Evolutionary conservation across 1,284 basidiomycete genomes (phyloP), one percentile per base, ranked within the genome.

Genomic region (Moniliophthora roreri): DNA sequence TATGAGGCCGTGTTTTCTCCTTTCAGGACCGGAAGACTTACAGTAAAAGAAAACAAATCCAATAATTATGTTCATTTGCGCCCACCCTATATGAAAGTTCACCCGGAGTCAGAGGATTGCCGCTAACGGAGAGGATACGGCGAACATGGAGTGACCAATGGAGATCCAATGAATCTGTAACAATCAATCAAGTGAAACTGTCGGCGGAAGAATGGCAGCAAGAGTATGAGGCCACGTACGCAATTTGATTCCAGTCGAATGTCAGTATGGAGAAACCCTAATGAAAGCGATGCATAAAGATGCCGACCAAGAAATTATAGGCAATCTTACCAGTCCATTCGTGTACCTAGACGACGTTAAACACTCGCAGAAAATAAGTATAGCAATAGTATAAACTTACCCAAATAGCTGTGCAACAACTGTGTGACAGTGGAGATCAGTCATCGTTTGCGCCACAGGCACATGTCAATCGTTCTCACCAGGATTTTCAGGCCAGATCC

Each of bases 41-140:
- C 85, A 87, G 69, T 79, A 84, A 68, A 86, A 85, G 52, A 90
- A 63, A 11, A 91, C 63, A 64, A 94, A 95, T 1, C 90, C 91
- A 11, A 73, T 73, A 35, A 85, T 81, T 42, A 93, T 77, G 69
- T 96, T 95, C 39, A 85, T 87, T 61, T 84, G 81, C 2, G 84
- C 80, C 84, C 84, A 86, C 84, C 71, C 68, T 71, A 49, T 1
- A 48, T 28, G 23, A 37, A n/a, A n/a, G n/a, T n/a, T n/a, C 28
- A 36, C 42, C 52, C n/a, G 49, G 50, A 21, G 36, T 11, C 11
- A 41, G 9, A 50, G 32, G 23, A 48, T 1, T 36, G 21, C 9
- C 11, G 5, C 23, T 28, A 32, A 20, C 40, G 20, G 16, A 20
- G 36, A 13, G 20, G 48, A 48, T 16, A 48, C 4, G 24, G 15